Percentiles rank a stretch among this genome's conserved stretches.
These are phyloP conservation scores for Remersonia thermophila DNA, from an alignment of 2,329 filamentous ascomycete genomes.

Conservation along the genomic window DNA sequence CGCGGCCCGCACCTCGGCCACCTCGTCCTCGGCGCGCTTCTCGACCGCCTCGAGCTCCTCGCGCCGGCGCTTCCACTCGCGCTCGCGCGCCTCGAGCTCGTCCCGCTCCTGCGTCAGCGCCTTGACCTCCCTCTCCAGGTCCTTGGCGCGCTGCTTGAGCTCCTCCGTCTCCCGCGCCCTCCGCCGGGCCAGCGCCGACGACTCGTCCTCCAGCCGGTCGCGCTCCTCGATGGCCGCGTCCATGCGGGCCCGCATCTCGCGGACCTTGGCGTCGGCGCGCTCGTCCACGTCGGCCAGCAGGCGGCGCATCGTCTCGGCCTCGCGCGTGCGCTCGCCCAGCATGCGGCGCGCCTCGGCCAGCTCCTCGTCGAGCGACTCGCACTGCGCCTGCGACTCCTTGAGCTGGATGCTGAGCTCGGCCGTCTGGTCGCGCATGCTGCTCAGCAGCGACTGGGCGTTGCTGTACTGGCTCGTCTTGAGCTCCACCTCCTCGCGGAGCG, in stretches of 20 bases:
- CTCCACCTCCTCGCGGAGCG: conserved; percentile 65
- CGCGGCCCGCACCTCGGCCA: conserved; percentile 60
- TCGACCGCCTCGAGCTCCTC: conserved; percentile 65
- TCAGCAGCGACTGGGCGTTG: conserved; percentile 73
- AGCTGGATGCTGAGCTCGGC: conserved; percentile 82
- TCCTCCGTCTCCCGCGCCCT: conserved; percentile 79
- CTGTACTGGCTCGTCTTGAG: conserved; percentile 77
- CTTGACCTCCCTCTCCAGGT: conserved; percentile 67
- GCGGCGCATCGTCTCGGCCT: conserved; percentile 88
- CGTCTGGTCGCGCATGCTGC: conserved; percentile 86
- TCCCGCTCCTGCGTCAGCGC: conserved; percentile 62
- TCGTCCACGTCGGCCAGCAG: conserved; percentile 78
- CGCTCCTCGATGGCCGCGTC: conserved; percentile 88
- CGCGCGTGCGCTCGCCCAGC: conserved; percentile 74
- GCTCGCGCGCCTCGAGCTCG: conserved; percentile 60
- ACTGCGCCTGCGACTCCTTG: conserved; percentile 72
- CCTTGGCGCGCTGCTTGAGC: conserved; percentile 62
- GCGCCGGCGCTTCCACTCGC: conserved; percentile 59
- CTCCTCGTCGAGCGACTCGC: conserved; percentile 84
- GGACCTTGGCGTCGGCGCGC: conserved; percentile 65
- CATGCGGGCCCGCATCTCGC: conserved; percentile 80
- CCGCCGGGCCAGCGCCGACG: conserved; percentile 62
- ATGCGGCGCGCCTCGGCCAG: conserved; percentile 77
- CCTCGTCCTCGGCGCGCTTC: conserved; percentile 58
- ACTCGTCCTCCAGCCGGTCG: conserved; percentile 84